Base-by-base conservation (phyloP, 2,329 filamentous ascomycete genomes). In the Aspergillus puulaauensis region DNA sequence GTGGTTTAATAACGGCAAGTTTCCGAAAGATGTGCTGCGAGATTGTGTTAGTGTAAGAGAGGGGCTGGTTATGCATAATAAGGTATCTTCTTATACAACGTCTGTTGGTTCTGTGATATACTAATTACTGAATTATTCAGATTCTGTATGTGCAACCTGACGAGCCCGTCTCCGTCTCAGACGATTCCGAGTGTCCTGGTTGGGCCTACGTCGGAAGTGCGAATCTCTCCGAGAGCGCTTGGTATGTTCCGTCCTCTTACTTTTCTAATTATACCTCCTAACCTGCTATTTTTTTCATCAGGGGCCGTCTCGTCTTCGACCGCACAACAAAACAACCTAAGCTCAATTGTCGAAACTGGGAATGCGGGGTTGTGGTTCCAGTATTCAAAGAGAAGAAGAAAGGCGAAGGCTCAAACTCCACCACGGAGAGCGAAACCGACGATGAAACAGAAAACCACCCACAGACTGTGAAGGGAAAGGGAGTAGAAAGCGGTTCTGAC, bases 221-320 rank as follows among this genome's bases (percentile, higher is more conserved):
- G 7, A 99, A 99, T 75, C 76, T 96, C 27, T 96, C 92, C 0
- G 92, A 97, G 74, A 93, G 90, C 71, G 95, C 95, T 31, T 99
- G 95, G 90, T 91, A 77, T 80, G 86, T 79, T 23, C 31, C 48
- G 12, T 7, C 35, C 15, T n/a, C 35, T n/a, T 6, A 5, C 14
- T 15, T 37, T 37, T 37, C 35, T 15, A 37, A 37, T 14, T 7
- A 9, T 35, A n/a, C 9, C 3, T 19, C 23, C 31, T 48, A 49
- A 6, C 7, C 12, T 47, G 15, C 44, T 8, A n/a, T 48, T 49
- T 43, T 31, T 33, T 12, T 49, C 9, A 53, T 31, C 61, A 91
- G 89, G 93, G 95, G 93, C 21, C 86, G 86, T 47, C 75, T 96
- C 31, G 84, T 87, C 54, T 86, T 87, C 67, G 88, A 96, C 66